Conservation (phyloP, 208 protist genomes). For the Crithidia sp. region DNA sequence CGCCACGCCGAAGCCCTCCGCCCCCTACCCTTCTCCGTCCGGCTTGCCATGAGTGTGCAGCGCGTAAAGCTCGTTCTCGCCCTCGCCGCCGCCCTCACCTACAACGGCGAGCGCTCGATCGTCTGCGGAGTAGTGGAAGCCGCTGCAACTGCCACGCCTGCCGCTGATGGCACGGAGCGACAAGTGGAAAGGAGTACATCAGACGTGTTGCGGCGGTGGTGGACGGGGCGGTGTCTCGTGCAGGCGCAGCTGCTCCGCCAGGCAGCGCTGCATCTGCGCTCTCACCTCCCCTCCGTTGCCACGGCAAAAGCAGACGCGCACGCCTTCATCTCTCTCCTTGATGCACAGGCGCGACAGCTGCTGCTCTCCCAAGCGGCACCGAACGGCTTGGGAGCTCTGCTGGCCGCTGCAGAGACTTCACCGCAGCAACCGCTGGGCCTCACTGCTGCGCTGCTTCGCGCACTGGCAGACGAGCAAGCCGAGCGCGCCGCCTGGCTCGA, state of each 20-base stretch:
- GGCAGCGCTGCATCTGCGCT: slow-evolving; percentile 10
- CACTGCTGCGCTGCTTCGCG: slow-evolving; percentile 7
- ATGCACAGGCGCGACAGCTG: slow-evolving; percentile 9
- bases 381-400: neutral
- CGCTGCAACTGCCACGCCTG: neutral
- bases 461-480: slow-evolving; percentile 11
- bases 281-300: too few species aligned
- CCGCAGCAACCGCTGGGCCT: neutral
- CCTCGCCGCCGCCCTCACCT: slow-evolving; percentile 6
- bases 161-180: neutral
- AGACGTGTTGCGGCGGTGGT: slow-evolving; percentile 23
- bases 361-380: slow-evolving; percentile 11
- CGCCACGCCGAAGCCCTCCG: slow-evolving; percentile 1
- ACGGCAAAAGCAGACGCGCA: neutral
- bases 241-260: slow-evolving; percentile 23
- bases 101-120: slow-evolving; percentile 22
- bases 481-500: slow-evolving; percentile 16
- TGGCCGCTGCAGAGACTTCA: neutral
- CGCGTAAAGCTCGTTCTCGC: slow-evolving; percentile 31
- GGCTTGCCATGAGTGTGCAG: slow-evolving; percentile 32
- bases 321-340: neutral
- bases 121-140: slow-evolving; percentile 11
- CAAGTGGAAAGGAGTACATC: neutral
- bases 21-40: slow-evolving; percentile 9
- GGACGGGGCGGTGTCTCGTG: slow-evolving; percentile 21